Base-by-base conservation (phyloP, 176 grass and related monocot species). In the Avena eriantha region DNA sequence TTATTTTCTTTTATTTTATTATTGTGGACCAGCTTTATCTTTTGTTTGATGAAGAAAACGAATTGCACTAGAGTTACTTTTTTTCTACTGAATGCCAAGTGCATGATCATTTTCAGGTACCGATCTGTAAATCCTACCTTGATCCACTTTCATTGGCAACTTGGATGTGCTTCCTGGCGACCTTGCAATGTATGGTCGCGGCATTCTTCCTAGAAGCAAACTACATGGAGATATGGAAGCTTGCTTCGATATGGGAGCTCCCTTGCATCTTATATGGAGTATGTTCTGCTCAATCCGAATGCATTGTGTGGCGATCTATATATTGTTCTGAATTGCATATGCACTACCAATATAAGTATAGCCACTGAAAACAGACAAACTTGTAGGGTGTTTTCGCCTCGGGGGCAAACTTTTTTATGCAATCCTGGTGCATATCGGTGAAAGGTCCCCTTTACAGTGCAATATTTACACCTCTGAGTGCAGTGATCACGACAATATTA, bases 101-200 rank as follows among this genome's bases (percentile, higher is more conserved):
- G 0, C 6, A 0, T 5, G 65, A 11, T 24, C 36, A 24, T 26
- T 73, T 82, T 74, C 71, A 95, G 94, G 87, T 80, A 10, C 82
- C 91, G 10, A 77, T 96, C 13, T 91, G 87, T 34, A 90, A 83
- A 82, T 79, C 71, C 17, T 92, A 88, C 66, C 81, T 91, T 16
- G 91, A 96, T 35, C 89, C 88, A 3, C 46, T 96, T 7, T 91
- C 91, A 10, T 70, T 93, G 69, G 79, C 91, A 8, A 89, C 91
- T 10, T 96, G 87, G 91, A 89, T 96, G 89, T 90, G 91, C 94
- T 77, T 93, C 69, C 18, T 95, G 16, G 83, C 94, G n/a, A 91
- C 94, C 54, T 76, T 91, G 73, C 91, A 93, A 36, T 91, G 89
- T 12, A 85, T 78, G 14, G 76, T 59, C 10, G 19, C 86, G 53